phyloP scores from a whole-genome alignment of 441 rosid species.

The Pelargonium myrrhifolium region DNA sequence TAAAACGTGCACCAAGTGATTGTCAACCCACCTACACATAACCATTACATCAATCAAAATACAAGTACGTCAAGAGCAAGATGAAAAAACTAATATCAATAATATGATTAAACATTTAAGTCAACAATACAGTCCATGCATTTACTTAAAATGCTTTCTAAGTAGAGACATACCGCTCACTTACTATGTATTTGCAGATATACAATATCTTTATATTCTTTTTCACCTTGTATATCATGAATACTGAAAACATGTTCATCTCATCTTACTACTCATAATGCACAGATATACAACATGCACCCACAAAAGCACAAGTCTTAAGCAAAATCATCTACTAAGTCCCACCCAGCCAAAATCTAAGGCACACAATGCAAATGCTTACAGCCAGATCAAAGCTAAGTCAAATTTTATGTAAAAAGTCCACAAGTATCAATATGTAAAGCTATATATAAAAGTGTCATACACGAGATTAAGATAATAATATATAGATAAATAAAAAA shows the following conservation, averaged over 20 bases:
- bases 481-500: no score
- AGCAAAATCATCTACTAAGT: neutral
- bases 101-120: neutral
- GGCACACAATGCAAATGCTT: neutral
- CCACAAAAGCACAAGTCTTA: neutral
- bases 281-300: neutral
- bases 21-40: conserved; percentile 75
- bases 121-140: no score
- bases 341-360: neutral
- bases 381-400: neutral
- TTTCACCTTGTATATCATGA: neutral
- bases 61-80: neutral
- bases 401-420: no score
- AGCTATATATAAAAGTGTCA: no score
- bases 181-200: neutral
- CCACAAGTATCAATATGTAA: neutral
- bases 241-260: no score
- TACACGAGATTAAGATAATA: no score
- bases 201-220: neutral
- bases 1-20: conserved; percentile 80
- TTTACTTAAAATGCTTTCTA: neutral
- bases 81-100: neutral
- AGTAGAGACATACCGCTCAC: neutral
- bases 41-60: neutral
- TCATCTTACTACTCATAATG: neutral